phyloP scores from a whole-genome alignment of 305 asterid species.

The Galium porrigens region DNA sequence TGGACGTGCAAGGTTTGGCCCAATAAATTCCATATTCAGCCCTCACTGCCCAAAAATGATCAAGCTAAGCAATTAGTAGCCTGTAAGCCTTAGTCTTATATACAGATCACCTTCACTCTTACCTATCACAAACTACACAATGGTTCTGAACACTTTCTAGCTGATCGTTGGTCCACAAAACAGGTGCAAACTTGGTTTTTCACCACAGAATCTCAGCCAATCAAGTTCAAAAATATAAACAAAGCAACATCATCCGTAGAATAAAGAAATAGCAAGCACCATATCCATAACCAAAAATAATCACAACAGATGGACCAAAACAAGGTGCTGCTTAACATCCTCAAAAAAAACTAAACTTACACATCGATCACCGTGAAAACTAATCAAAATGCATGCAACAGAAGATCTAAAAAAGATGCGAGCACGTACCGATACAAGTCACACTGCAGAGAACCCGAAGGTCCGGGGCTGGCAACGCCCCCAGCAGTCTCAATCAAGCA shows the following conservation, averaged over 20 bases:
- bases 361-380: neutral
- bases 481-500: slow-evolving; percentile 91
- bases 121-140: neutral
- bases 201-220: no score
- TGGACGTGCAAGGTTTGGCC: neutral
- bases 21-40: neutral
- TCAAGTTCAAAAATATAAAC: neutral
- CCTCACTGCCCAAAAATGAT: neutral
- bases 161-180: neutral
- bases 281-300: neutral
- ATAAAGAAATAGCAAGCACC: neutral
- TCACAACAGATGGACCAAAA: neutral
- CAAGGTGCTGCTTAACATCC: neutral
- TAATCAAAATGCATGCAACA: slow-evolving; percentile 4
- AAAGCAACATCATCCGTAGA: neutral
- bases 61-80: neutral
- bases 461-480: slow-evolving; percentile 97
- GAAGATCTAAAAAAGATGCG: neutral
- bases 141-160: neutral
- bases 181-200: neutral
- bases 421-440: slow-evolving; percentile 62
- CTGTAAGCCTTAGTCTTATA: neutral
- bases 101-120: neutral
- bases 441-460: slow-evolving; percentile 82
- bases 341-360: neutral